Evolutionary conservation across 2,329 filamentous ascomycete genomes (phyloP).

Genomic region (Verticillium albo-atrum): DNA sequence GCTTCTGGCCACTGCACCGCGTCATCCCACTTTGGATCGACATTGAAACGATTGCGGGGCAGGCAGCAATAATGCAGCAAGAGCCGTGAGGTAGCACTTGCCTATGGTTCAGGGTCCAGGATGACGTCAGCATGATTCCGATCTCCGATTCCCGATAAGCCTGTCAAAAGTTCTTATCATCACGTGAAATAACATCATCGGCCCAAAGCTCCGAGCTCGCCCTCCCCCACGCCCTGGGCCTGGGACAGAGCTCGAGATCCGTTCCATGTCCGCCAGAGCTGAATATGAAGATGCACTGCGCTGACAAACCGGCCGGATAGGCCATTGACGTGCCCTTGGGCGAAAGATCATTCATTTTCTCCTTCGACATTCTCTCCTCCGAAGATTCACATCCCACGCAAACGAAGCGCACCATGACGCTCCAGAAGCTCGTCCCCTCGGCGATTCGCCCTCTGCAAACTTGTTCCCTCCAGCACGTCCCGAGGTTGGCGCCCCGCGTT

Average conservation of each 20-base stretch:
- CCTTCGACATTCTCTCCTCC: neutral
- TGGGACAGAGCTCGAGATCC: conserved; percentile 1
- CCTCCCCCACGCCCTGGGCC: neutral
- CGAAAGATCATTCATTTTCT: neutral
- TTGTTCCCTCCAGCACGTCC: neutral
- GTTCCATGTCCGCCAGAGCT: neutral
- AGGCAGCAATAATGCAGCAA: neutral
- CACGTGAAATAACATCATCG: conserved; percentile 13
- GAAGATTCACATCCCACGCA: no score
- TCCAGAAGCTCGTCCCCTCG: conserved; percentile 4
- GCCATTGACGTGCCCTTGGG: neutral
- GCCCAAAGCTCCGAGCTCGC: neutral
- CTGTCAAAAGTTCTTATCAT: conserved; percentile 1
- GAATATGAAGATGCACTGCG: conserved; percentile 1
- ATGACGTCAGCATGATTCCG: neutral
- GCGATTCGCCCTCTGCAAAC: neutral
- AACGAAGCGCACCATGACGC: conserved; percentile 11
- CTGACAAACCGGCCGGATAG: conserved; percentile 7
- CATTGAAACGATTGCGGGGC: neutral
- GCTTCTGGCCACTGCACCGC: neutral
- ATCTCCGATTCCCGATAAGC: neutral
- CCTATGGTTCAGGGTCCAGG: no score
- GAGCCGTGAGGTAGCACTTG: neutral
- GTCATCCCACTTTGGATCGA: neutral
- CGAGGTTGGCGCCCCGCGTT: neutral